Base-by-base conservation (phyloP, 202 grass and related monocot genomes). In the Cymbopogon flexuosus region DNA sequence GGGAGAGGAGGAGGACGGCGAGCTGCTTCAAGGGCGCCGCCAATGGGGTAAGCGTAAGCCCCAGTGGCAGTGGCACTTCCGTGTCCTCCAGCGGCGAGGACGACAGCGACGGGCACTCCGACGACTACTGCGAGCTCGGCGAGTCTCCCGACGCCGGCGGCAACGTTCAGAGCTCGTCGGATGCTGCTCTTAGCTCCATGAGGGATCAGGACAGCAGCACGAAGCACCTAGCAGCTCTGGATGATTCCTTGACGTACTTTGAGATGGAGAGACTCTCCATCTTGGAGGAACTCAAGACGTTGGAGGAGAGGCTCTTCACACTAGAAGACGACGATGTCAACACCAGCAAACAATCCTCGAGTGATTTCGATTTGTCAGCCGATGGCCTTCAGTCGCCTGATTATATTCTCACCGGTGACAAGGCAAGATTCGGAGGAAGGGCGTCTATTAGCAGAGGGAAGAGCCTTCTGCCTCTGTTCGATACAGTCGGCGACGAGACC, bases 211-310 rank as follows among this genome's bases (percentile, higher is more conserved):
- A 87, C 8, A 34, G 65, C 65, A 57, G 65, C 65, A 57, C 65
- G 7, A 66, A 29, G 43, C 81, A 88, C 59, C 85, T 91, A 0
- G 65, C 42, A 10, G 77, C 77, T 15, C 72, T 87, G 68, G 89
- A 91, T 52, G 85, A 90, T 37, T 96, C 96, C 29, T 36, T 99
- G 82, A 93, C 89, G 10, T 92, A 93, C 81, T 93, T 96, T 21
- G 96, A 99, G 75, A 92, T 90, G 82, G 96, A 99, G 87, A 90
- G 96, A 23, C 79, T 90, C 27, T 99, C 92, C 36, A 93, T 99
- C 75, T 77, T 99, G 70, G 96, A 99, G 80, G 92, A 96, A 61
- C 92, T 99, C 62, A 96, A 96, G 70, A 75, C 65, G 12, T 69
- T 99, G 31, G 96, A 99, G 87, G 93, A 93, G 68, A 87, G 83